Evolutionary conservation across 2,329 filamentous ascomycete genomes (phyloP), one percentile per base, ranked within the genome.

Genomic region (Verticillium dahliae): DNA sequence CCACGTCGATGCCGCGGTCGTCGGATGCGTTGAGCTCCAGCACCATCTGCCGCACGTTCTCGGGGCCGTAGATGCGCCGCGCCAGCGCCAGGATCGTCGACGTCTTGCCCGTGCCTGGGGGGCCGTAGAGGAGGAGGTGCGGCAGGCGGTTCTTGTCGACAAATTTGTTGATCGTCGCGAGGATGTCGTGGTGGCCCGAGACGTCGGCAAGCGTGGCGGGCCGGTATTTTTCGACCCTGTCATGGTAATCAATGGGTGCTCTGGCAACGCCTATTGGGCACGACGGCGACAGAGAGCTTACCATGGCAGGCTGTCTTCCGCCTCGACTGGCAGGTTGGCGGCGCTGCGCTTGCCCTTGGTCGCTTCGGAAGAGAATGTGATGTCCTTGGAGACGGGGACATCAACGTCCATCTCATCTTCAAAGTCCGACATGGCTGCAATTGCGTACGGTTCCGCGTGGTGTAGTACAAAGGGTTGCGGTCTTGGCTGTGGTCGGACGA

Each of bases 41-140:
- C 18, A 99, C 95, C 92, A 99, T 98, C 76, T 99, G 95, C 18
- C 94, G 89, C 88, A 97, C 90, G 75, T 98, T 97, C 66, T 91
- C 89, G 62, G 81, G 78, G 60, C 95, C 95, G 72, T 99, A 99
- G 75, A 99, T 98, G 63, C 91, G 87, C 60, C 95, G 86, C 38
- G 95, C 93, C 52, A 99, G 88, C 0, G 95, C 95, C 50, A 99
- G 86, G 65, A 98, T 91, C 1, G 95, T 99, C 6, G 94, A 98
- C 0, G 95, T 99, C 80, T 99, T 99, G 69, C 95, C 95, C 0
- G 95, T 99, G 63, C 95, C 95, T 0, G 95, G 95, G 5, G 95
- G 95, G 0, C 95, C 95, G 73, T 99, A 99, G 64, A 99, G 90
- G 15, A 99, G 89, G 50, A 99, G 89, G 80, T 99, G 95, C 7